Percentiles rank a stretch among this genome's conserved stretches.
These are phyloP conservation scores for Oryza australiensis DNA, from an alignment of 176 grass and related monocot species.

Conservation along the genomic window DNA sequence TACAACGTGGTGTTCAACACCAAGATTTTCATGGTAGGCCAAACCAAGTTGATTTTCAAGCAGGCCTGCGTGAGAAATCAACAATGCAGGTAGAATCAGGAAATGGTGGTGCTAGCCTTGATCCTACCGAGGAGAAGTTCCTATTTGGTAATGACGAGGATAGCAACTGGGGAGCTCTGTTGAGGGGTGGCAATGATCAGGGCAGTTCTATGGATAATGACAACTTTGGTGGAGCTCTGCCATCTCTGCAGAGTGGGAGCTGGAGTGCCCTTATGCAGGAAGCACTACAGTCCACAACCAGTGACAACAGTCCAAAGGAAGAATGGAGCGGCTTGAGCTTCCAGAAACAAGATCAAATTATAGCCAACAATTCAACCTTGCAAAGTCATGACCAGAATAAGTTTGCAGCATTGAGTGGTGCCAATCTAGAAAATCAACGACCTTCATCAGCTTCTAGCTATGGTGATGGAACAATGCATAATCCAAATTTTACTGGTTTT, in stretches of 20 bases:
- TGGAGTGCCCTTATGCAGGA: constrained; percentile 99
- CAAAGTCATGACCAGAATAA: constrained; percentile 43
- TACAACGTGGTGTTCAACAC: constrained; percentile 54
- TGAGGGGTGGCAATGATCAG: constrained; percentile 56
- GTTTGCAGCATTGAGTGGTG: constrained; percentile 38
- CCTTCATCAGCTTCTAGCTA: constrained; percentile 38
- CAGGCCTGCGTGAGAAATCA: constrained; percentile 57
- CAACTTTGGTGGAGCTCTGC: constrained; percentile 56
- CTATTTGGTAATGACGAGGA: constrained; percentile 76
- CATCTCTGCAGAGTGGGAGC: constrained; percentile 81
- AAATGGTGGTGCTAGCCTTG: constrained; percentile 73
- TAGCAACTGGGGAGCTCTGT: constrained; percentile 77
- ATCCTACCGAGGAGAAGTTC: constrained; percentile 87
- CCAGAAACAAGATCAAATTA: constrained; percentile 63
- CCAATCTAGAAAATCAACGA: constrained; percentile 44
- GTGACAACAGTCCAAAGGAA: constrained; percentile 76
- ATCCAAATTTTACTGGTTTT: constrained; percentile 54
- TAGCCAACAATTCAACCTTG: constrained; percentile 36
- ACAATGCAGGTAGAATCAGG: constrained; percentile 46
- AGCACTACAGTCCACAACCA: constrained; percentile 75
- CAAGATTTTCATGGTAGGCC: constrained; percentile 56
- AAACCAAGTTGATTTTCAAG: constrained; percentile 51
- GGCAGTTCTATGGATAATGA: constrained; percentile 57
- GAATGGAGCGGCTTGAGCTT: constrained; percentile 74
- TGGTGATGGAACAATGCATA: constrained; percentile 51